Evolutionary conservation across 257 asterid species (phyloP).

Genomic region (Ligustrum vulgare): DNA sequence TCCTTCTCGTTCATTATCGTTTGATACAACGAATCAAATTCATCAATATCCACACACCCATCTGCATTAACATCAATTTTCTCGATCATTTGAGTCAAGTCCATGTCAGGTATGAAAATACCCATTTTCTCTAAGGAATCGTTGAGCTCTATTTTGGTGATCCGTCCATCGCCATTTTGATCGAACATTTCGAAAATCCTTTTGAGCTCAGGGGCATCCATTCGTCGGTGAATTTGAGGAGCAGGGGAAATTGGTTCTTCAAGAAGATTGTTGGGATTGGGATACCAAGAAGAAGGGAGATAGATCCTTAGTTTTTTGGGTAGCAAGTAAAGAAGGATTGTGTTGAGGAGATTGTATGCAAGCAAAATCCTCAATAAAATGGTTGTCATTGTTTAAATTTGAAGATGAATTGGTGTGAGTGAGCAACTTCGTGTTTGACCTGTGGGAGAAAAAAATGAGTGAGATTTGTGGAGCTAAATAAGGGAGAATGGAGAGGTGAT

Average conservation of each 20-base stretch:
- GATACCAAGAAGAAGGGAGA: slow-evolving; percentile 28
- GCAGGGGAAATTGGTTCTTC: not conserved
- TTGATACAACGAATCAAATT: slow-evolving; percentile 48
- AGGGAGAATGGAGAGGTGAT: not conserved
- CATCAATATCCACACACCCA: slow-evolving; percentile 57
- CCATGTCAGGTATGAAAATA: slow-evolving; percentile 48
- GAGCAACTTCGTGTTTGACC: not conserved
- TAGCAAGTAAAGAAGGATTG: slow-evolving; percentile 26
- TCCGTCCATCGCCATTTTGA: slow-evolving; percentile 56
- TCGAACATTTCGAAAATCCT: slow-evolving; percentile 60
- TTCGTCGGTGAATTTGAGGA: slow-evolving; percentile 7
- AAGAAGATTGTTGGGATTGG: not conserved
- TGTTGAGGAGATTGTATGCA: slow-evolving; percentile 33
- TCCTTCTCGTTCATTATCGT: slow-evolving; percentile 51
- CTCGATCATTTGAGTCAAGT: slow-evolving; percentile 45
- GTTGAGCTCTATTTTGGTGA: slow-evolving; percentile 53
- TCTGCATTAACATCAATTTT: slow-evolving; percentile 52
- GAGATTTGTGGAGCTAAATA: slow-evolving; percentile 28
- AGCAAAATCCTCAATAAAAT: slow-evolving; percentile 37
- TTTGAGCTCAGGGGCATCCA: slow-evolving; percentile 50
- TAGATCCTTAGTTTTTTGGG: slow-evolving; percentile 41
- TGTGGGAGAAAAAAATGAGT: slow-evolving; percentile 21
- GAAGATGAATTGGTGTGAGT: not conserved
- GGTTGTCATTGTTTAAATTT: slow-evolving; percentile 33
- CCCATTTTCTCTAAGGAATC: slow-evolving; percentile 62